phyloP scores from a whole-genome alignment of 1,284 basidiomycete genomes.

The Albatrellus sp. region DNA sequence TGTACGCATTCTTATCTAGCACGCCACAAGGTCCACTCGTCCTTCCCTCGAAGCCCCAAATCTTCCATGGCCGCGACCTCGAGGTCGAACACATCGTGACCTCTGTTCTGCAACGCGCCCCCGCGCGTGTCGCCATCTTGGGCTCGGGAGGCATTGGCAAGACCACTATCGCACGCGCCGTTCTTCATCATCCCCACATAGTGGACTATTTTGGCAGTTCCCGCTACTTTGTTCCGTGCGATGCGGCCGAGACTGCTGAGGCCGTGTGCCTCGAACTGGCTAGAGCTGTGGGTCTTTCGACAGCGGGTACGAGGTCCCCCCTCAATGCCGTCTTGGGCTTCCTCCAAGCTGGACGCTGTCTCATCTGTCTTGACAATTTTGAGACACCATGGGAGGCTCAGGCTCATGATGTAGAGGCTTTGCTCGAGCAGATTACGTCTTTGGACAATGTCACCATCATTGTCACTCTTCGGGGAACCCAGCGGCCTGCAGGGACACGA shows the following conservation, averaged over 20 bases:
- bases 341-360: slow-evolving; percentile 8
- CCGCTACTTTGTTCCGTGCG: slow-evolving; percentile 19
- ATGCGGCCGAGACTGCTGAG: slow-evolving; percentile 13
- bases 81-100: slow-evolving; percentile 5
- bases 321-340: slow-evolving; percentile 4
- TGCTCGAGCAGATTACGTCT: slow-evolving; percentile 5
- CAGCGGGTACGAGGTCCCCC: not conserved
- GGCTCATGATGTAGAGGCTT: slow-evolving; percentile 2
- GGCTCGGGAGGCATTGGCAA: slow-evolving; percentile 27
- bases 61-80: slow-evolving; percentile 5
- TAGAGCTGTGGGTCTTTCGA: slow-evolving; percentile 8
- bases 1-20: not conserved
- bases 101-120: not conserved
- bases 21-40: not conserved
- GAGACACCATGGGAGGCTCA: slow-evolving; percentile 21
- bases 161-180: slow-evolving; percentile 19
- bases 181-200: slow-evolving; percentile 14
- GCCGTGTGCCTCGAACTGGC: slow-evolving; percentile 15
- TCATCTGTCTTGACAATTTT: slow-evolving; percentile 23
- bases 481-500: slow-evolving; percentile 2
- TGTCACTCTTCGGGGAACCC: slow-evolving; percentile 6
- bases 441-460: slow-evolving; percentile 1
- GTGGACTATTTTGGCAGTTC: slow-evolving; percentile 11
- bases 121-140: slow-evolving; percentile 16
- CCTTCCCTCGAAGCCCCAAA: not conserved